Evolutionary conservation across 768 basidiomycete genomes (phyloP).

Genomic region (Imleria badia): DNA sequence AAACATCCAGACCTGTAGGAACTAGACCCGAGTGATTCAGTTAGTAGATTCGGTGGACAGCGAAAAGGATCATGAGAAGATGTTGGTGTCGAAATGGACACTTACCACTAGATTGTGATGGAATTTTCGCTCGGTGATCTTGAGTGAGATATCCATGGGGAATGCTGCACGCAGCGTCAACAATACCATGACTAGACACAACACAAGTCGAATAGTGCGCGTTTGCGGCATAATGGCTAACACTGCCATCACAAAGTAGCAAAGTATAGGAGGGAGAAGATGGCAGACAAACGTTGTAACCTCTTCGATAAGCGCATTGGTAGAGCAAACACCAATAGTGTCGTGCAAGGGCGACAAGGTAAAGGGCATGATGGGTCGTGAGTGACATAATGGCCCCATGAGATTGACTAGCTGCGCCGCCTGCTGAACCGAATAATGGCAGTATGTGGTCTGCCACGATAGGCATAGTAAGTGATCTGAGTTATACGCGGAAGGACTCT

Average conservation of each 20-base stretch:
- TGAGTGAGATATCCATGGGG: not conserved
- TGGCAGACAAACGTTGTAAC: not conserved
- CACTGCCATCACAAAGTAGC: not conserved
- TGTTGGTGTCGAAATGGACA: not conserved
- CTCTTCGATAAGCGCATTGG: not conserved
- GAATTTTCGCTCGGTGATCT: not conserved
- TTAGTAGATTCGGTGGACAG: too few species aligned
- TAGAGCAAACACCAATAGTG: too few species aligned
- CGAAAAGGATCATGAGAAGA: too few species aligned
- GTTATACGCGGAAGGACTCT: too few species aligned
- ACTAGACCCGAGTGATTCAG: too few species aligned
- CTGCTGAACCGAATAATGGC: too few species aligned
- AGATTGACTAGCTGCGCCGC: too few species aligned
- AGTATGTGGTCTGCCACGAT: too few species aligned
- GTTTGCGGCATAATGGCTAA: not conserved
- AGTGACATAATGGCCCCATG: too few species aligned
- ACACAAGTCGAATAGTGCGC: not conserved
- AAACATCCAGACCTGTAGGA: not conserved
- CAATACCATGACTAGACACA: not conserved
- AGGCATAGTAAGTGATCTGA: too few species aligned
- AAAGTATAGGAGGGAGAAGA: not conserved
- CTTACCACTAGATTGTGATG: not conserved
- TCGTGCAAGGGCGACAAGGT: too few species aligned
- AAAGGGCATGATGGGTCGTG: too few species aligned
- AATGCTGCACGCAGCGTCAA: not conserved